Evolutionary conservation across 768 basidiomycete species (phyloP).

Genomic region (Tulasnella sp.): DNA sequence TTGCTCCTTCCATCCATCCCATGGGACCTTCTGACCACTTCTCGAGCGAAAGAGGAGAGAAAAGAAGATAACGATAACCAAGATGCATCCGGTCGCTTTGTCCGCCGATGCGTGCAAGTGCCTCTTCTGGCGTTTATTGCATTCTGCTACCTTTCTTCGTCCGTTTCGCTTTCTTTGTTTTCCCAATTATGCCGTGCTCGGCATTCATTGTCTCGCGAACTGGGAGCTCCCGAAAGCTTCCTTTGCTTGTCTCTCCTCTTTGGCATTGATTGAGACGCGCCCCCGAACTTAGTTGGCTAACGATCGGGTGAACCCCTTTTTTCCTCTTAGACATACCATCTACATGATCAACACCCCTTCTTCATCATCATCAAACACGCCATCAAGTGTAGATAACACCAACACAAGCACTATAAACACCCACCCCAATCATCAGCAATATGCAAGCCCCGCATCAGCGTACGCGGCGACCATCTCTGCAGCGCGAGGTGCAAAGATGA

Average conservation of each 20-base stretch:
- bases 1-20: background rate
- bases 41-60: background rate
- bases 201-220: background rate
- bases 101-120: background rate
- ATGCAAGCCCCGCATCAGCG: background rate
- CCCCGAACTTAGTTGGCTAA: background rate
- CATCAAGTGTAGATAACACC: background rate
- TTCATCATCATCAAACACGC: background rate
- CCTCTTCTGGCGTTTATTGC: background rate
- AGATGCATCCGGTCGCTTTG: background rate
- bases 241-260: background rate
- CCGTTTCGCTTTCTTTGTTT: background rate
- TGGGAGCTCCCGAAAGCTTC: background rate
- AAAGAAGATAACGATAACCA: background rate
- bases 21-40: background rate
- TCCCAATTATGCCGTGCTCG: background rate
- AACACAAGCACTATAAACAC: background rate
- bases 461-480: background rate
- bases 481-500: background rate
- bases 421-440: background rate
- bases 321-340: slow-evolving; percentile 10
- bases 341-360: slow-evolving; percentile 26
- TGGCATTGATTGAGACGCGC: background rate
- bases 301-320: background rate
- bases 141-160: background rate